Evolutionary conservation across 2,329 filamentous ascomycete species (phyloP), one percentile per base, ranked within the genome.

Genomic region (Nemania abortiva): DNA sequence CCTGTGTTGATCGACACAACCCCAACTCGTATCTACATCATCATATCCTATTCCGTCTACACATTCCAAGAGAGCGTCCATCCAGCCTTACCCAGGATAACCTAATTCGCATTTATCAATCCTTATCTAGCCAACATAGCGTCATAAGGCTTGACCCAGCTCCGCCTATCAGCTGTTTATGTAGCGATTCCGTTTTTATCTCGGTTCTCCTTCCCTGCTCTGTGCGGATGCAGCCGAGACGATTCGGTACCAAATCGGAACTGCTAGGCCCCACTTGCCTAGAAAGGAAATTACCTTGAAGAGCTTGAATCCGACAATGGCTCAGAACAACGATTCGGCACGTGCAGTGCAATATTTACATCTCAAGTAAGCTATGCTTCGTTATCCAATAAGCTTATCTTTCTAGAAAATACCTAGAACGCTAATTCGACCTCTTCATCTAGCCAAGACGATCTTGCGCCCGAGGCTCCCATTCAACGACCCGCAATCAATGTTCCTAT

Each of bases 341-440:
- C 65, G 72, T 63, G 75, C 75, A 47, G 72, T 72, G n/a, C 74
- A 77, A 22, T 74, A 76, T 66, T 47, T 77, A 20, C 72, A 72
- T 59, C 60, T 76, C 15, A 74, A 74, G 76, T 77, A 65, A 70
- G 75, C 68, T 42, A 22, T 39, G 22, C 18, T 50, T 31, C 18
- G 31, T 45, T 45, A 4, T n/a, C 42, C 47, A 11, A n/a, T 37
- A 34, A 6, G 45, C 5, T 50, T 45, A 11, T 29, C 18, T 27
- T 15, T n/a, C n/a, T 18, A 6, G 2, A 18, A 11, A n/a, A 4
- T 20, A 54, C 11, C 27, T 2, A 18, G 5, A 3, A 0, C 31
- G 29, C 49, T 58, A 58, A 55, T 66, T 27, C 1, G 0, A 24
- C 22, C 22, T 18, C 4, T 22, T 47, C 1, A 34, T 57, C 37